Base-by-base conservation (phyloP, 2,329 filamentous ascomycete genomes). In the Claviceps fusiformis region DNA sequence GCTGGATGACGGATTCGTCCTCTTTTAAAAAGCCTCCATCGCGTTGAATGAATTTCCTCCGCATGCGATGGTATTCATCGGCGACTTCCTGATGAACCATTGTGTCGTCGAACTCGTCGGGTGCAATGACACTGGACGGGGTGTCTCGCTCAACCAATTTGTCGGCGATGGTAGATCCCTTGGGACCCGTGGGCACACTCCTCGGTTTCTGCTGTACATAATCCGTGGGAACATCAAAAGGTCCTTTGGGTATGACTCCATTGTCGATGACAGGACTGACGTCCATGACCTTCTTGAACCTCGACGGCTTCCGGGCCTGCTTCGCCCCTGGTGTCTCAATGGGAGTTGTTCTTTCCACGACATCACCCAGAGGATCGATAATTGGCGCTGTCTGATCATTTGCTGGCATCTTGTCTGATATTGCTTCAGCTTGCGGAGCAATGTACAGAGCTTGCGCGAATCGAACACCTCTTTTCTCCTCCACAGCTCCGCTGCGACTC, bases 11-110 rank as follows among this genome's bases (percentile, higher is more conserved):
- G 53, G 80, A 76, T 57, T 89, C 83, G 57, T 87, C 81, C 61
- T 89, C 81, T 56, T 81, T 79, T 62, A 86, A 72, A 67, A 95
- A 95, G 3, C 90, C 90, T 53, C 90, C 90, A 62, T 93, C 82
- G 62, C 83, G 80, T 61, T 89, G 82, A 54, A 96, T 90, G 70
- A 95, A 84, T 63, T 80, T 81, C 66, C 91, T 95, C 24, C 92
- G 85, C 68, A 88, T 76, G 48, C 81, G 83, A 67, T 95, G 86
- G 68, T 95, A 95, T 65, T 95, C 87, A 43, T 82, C 80, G 8
- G 87, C 85, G 15, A 95, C 83, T 67, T 95, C 86, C 59, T 87
- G 83, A 54, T 86, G 79, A 52, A 92, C 75, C 35, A 91, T 73
- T n/a, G 63, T 60, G 24, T 82, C 76, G 5, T 95, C 86, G 44